Conservation (phyloP, 441 rosid genomes). For the Pelargonium cotyledonis region DNA sequence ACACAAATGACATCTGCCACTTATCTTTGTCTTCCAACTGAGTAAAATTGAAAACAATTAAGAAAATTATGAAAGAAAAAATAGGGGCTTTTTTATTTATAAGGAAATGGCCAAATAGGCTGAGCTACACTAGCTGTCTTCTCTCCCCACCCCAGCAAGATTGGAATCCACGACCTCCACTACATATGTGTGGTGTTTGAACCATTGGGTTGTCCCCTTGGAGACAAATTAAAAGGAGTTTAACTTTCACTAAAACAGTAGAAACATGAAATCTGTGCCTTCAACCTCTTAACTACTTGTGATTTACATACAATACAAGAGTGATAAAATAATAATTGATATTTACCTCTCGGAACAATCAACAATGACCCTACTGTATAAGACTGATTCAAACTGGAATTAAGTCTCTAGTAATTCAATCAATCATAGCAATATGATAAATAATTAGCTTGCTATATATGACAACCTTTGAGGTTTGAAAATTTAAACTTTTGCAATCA, state of each 20-base stretch:
- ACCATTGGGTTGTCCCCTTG: no score
- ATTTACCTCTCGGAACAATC: no score
- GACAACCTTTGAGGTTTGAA: not conserved
- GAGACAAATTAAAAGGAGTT: not conserved
- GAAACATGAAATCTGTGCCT: not conserved
- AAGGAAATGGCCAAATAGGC: no score
- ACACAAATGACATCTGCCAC: slow-evolving; percentile 88
- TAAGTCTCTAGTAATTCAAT: not conserved
- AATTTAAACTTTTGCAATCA: not conserved
- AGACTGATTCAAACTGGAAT: slow-evolving; percentile 2
- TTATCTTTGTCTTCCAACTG: slow-evolving; percentile 54
- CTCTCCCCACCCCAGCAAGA: no score
- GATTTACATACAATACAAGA: not conserved
- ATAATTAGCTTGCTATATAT: not conserved
- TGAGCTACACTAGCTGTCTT: no score
- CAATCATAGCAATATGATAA: not conserved
- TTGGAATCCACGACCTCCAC: no score
- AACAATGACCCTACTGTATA: no score
- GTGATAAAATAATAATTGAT: no score
- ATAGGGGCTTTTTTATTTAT: not conserved
- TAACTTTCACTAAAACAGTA: not conserved
- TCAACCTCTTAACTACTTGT: no score
- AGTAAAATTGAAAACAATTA: slow-evolving; percentile 13
- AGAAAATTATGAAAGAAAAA: slow-evolving; percentile 1
- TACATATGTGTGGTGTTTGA: no score